phyloP scores from a whole-genome alignment of 169 alveolate species.

The Plasmodium coatneyi region DNA sequence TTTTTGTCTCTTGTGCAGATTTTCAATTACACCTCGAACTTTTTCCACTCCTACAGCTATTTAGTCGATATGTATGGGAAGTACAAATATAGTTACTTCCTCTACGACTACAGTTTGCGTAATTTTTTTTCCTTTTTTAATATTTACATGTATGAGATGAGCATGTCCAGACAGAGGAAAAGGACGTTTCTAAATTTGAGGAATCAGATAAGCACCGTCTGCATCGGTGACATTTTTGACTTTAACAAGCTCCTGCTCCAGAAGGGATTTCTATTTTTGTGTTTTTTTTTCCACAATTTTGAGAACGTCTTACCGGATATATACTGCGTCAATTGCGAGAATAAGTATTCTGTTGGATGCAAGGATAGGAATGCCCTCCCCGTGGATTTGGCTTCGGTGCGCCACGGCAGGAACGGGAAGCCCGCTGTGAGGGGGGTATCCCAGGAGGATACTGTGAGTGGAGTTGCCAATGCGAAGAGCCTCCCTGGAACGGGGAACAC shows the following conservation, averaged over 20 bases:
- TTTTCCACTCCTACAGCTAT: slow-evolving; percentile 37
- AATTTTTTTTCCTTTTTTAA: slow-evolving; percentile 44
- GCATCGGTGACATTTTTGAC: slow-evolving; percentile 24
- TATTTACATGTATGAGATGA: slow-evolving; percentile 5
- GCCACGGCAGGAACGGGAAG: not conserved
- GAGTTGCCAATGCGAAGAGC: not conserved
- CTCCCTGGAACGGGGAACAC: not conserved
- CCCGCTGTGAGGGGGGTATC: not conserved
- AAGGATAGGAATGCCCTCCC: not conserved
- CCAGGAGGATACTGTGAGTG: not conserved
- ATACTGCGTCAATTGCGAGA: slow-evolving; percentile 33
- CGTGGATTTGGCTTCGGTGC: not conserved
- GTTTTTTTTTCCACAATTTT: slow-evolving; percentile 53
- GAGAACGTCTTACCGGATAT: slow-evolving; percentile 16
- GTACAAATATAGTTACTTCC: slow-evolving; percentile 57
- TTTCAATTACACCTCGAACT: slow-evolving; percentile 18
- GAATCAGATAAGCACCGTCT: slow-evolving; percentile 1
- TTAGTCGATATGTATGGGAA: slow-evolving; percentile 19
- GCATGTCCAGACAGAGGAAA: not conserved
- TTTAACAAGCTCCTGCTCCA: slow-evolving; percentile 39
- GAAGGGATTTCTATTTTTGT: slow-evolving; percentile 32
- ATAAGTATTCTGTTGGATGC: slow-evolving; percentile 33
- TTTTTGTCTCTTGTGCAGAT: slow-evolving; percentile 10
- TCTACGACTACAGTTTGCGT: not conserved
- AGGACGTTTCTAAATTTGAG: not conserved